Evolutionary conservation across 2,329 filamentous ascomycete species (phyloP), one percentile per base, ranked within the genome.

Genomic region (Trichoderma citrinoviride): DNA sequence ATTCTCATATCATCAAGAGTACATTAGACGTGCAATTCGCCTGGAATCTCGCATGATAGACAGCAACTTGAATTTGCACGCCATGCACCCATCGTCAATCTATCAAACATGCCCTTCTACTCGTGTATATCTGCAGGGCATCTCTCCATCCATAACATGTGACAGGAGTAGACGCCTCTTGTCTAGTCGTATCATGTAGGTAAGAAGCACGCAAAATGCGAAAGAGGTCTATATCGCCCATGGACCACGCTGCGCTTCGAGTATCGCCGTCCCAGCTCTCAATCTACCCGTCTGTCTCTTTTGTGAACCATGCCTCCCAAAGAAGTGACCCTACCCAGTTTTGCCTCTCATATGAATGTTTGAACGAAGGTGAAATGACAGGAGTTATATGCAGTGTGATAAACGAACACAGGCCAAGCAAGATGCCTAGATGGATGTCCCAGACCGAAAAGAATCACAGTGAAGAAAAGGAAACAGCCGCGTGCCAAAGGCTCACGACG

Each of bases 401-500:
- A 15, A 52, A 23, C 7, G 23, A 25, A 14, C 17, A 33, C n/a
- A 23, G n/a, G 15, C 40, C 23, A 52, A 41, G 14, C 17, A 41
- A 60, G 37, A 14, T 44, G 40, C 14, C 29, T n/a, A 19, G 23
- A 7, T 25, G 2, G n/a, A 33, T 27, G 19, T 15, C 47, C 15
- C 40, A 61, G n/a, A 49, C n/a, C 10, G 37, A 52, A 41, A 29
- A 46, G 27, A 17, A 33, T 14, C 29, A 55, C 53, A 40, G 21
- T 21, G 27, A 15, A 37, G 21, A 19, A 41, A 43, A 5, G 29
- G 1, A 44, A 44, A 33, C 6, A 14, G 8, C n/a, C 8, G 33
- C 3, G 8, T 19, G 6, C 8, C 17, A 40, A n/a, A 17, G 6
- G 14, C 25, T 47, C 56, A 70, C 53, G 69, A 67, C 17, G 69